Evolutionary conservation across 1,284 basidiomycete genomes (phyloP), one percentile per base, ranked within the genome.

Genomic region (Uromyces viciae-fabae): DNA sequence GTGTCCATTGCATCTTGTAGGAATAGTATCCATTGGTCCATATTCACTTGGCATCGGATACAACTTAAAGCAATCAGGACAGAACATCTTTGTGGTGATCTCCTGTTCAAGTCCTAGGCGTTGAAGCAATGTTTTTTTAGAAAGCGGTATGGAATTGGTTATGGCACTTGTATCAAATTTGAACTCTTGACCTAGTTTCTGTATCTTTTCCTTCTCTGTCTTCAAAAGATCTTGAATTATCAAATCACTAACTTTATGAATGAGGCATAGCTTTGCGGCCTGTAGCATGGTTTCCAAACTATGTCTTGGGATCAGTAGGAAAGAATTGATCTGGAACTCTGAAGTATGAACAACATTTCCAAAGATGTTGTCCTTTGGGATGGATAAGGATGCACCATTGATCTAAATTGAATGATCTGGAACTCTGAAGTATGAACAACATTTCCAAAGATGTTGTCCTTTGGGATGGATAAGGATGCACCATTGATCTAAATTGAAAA

Each of bases 201-300:
- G 11, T 8, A 60, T 5, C 36, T 60, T 60, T 25, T 60, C 5
- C 5, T 8, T 28, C 19, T 31, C 58, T 5, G 58, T 60, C 58
- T 60, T 60, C 28, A 66, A 19, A n/a, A 66, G n/a, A 5, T 66
- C 62, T 1, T 17, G 9, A 17, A 66, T 66, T 3, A 17, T 66
- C 62, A 40, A 40, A 40, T 66, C 62, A 66, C 62, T 66, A n/a
- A 66, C 36, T 66, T 19, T 25, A 31, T 28, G 14, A 7, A 60
- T 60, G 4, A 60, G 28, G 14, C 28, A 31, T 8, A 60, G 15
- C 19, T n/a, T 19, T 8, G 31, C 31, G 36, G 60, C 60, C 40
- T 64, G 60, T 64, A 64, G 60, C 60, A 64, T 64, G 14, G n/a
- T n/a, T 64, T 31, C 22, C 22, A 64, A 38, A 64, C 31, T 64